A percentile compares a stretch with the other conserved stretches of the same genome.
phyloP scores from a whole-genome alignment of 164 flowering plant species.

The Liquidambar formosana region DNA sequence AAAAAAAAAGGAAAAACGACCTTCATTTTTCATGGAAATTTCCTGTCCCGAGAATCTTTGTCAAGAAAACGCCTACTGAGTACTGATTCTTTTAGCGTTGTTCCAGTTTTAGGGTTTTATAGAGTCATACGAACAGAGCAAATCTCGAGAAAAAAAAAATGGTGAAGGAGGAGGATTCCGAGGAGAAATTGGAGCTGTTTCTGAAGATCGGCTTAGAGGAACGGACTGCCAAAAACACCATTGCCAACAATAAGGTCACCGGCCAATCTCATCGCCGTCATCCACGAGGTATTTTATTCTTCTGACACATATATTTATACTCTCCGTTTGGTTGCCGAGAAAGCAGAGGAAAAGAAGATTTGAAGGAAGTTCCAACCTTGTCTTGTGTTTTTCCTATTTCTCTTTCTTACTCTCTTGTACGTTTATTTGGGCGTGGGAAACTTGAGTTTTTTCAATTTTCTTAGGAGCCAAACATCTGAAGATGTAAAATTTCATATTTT shows the following conservation, averaged over 20 bases:
- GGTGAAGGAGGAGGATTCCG: constrained; percentile 39
- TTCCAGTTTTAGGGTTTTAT: too few relatives aligned
- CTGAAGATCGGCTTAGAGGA: constrained; percentile 77
- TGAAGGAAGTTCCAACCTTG: too few relatives aligned
- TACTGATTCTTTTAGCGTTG: too few relatives aligned
- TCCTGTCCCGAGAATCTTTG: too few relatives aligned
- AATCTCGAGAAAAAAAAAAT: constrained; percentile 30
- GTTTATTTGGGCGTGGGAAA: too few relatives aligned
- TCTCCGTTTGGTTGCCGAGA: constrained; percentile 1
- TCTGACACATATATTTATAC: too few relatives aligned
- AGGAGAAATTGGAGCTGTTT: constrained; percentile 48
- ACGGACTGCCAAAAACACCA: constrained; percentile 68
- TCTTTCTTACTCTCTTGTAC: too few relatives aligned
- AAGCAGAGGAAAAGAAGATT: not conserved
- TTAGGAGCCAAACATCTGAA: not conserved
- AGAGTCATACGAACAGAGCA: too few relatives aligned
- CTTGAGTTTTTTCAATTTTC: not conserved
- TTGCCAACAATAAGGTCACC: constrained; percentile 84
- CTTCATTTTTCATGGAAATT: too few relatives aligned
- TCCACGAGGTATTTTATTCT: constrained; percentile 57
- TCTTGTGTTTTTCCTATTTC: too few relatives aligned
- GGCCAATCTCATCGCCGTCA: constrained; percentile 65
- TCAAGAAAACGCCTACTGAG: too few relatives aligned
- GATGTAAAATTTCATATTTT: not conserved
- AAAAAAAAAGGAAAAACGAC: too few relatives aligned